Base-by-base conservation (phyloP, 2,329 filamentous ascomycete species). In the Orbilia oligospora region DNA sequence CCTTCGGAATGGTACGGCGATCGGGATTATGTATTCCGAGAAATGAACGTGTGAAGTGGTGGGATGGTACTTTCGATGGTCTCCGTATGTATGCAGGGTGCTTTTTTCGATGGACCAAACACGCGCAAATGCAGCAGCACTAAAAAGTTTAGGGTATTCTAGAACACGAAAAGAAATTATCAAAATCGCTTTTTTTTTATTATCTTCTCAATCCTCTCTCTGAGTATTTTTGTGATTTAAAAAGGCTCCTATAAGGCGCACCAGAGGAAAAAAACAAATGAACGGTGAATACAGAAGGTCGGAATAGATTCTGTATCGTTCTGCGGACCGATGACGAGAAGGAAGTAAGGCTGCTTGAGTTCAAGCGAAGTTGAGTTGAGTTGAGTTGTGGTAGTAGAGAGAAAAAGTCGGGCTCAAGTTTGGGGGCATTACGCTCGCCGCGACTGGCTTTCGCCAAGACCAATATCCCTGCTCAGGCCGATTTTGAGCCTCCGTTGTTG, bases 391-490 rank as follows among this genome's bases (percentile, higher is more conserved):
- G 44, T 22, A 20, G 18, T 22, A 49, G 46, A 72, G 53, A 66
- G 49, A 55, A 64, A 72, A 78, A 78, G 61, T 63, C 41, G 61
- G 58, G 41, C n/a, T 51, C 46, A 63, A 49, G 67, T 51, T 63
- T 48, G 56, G 67, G 75, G 75, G 75, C 67, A 68, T 61, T 24
- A 20, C 22, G 30, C 63, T 72, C 75, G 68, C 68, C 75, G 75
- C 75, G 75, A 72, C 75, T 56, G 51, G 41, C 30, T 55, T 30
- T 63, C 20, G 75, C 75, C 75, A 78, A 78, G 75, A 61, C 75
- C 10, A 5, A 9, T 1, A 72, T 78, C 75, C 75, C 55, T 78
- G 75, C 63, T 44, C 44, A 41, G 61, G 51, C 20, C 55, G 38
- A 16, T 20, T 49, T 27, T 56, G 53, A 58, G 66, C 51, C 66